A percentile compares a stretch with the other conserved stretches of the same genome.
Evolutionary conservation across 345 rosid species (phyloP).

Genomic region (Gossypium raimondii): DNA sequence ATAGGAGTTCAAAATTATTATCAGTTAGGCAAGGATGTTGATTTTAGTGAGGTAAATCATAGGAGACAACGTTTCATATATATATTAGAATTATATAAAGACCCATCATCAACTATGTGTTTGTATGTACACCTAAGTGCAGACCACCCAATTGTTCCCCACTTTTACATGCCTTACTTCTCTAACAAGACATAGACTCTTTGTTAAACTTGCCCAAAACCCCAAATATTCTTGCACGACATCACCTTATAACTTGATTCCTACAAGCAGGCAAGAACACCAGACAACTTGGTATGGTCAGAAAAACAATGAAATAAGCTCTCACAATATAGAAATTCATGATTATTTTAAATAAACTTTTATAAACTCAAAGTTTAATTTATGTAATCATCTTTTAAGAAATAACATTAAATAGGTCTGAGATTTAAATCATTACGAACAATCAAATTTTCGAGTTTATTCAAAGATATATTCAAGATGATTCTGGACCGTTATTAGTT

Average conservation of each 20-base stretch:
- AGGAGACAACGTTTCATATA: constrained; percentile 1
- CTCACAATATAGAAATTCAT: not conserved
- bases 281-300: not conserved
- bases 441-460: not conserved
- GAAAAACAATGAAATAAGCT: not conserved
- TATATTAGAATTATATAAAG: constrained; percentile 15
- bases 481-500: constrained; percentile 18
- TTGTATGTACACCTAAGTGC: constrained; percentile 20
- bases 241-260: constrained; percentile 1
- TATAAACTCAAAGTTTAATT: too few species aligned
- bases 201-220: not conserved
- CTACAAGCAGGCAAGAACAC: not conserved
- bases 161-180: constrained; percentile 21
- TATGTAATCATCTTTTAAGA: not conserved
- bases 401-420: not conserved
- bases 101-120: constrained; percentile 18
- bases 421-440: not conserved
- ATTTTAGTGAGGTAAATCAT: constrained; percentile 5
- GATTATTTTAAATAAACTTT: not conserved
- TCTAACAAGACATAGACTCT: constrained; percentile 12
- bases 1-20: not conserved
- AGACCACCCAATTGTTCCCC: constrained; percentile 31
- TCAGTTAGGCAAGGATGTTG: constrained; percentile 8
- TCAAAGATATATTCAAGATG: not conserved
- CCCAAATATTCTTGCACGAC: not conserved